Base-by-base conservation (phyloP, 2,329 filamentous ascomycete species). In the Fusarium subglutinans region DNA sequence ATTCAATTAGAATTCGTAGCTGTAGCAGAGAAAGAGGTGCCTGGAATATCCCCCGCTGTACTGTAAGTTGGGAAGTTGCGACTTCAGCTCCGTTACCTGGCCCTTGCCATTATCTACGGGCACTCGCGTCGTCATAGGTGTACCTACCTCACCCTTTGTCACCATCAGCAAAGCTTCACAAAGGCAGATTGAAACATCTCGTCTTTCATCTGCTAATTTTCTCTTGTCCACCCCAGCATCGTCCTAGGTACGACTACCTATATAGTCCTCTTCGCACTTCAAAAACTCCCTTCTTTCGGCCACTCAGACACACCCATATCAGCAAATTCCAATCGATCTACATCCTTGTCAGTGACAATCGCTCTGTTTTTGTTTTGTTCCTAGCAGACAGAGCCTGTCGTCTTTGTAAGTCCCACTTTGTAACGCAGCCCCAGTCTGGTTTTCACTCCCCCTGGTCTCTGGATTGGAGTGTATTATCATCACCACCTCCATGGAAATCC, bases 401-500 rank as follows among this genome's bases (percentile, higher is more conserved):
- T 58, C 41, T 37, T 37, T 38, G 71, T 72, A 54, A 74, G 72
- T 74, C 57, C 72, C 72, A 74, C 68, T 68, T 57, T 20, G 35
- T 17, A 48, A 53, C 45, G 40, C 53, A 69, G 47, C 50, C 57
- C 57, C 44, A 69, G 66, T 45, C 56, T 47, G 50, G 55, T 50
- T 47, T 33, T n/a, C 69, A 61, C 70, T 51, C 71, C 66, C 70
- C 68, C 67, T 37, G 43, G 61, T 43, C 55, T 51, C 44, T 43
- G 48, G 37, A 56, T 66, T 74, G 66, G 71, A 71, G 67, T 63
- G 67, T 63, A 74, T 71, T 51, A 68, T 61, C 54, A 71, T 73
- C 56, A 59, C 43, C 68, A 56, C 51, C 35, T 54, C 24, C 51
- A 28, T 58, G 28, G 45, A 71, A 71, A 72, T 60, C 70, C 70